Percentiles rank a stretch among this genome's conserved stretches.
These are phyloP conservation scores for Entomortierella lignicola DNA, from an alignment of 192 early-diverging fungal species.

Conservation along the genomic window DNA sequence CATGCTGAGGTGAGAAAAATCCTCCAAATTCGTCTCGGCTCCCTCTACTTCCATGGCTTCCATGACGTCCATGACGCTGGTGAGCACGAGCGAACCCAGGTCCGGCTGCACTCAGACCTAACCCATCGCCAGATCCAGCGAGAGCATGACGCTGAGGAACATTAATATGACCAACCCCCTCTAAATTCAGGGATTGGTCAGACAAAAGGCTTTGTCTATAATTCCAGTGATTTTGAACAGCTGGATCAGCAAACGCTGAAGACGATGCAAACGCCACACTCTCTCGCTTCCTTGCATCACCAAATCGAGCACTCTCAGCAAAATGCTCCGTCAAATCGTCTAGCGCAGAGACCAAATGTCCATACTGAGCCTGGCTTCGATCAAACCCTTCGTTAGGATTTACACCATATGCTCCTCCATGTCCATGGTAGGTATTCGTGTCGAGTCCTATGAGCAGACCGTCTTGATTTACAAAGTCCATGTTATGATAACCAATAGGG, in stretches of 20 bases:
- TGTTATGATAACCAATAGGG: background rate
- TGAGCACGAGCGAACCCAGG: slow-evolving; percentile 26
- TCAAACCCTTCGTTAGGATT: slow-evolving; percentile 7
- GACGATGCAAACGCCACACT: slow-evolving; percentile 5
- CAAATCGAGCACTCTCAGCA: slow-evolving; percentile 42
- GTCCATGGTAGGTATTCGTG: slow-evolving; percentile 5
- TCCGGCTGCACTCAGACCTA: slow-evolving; percentile 7
- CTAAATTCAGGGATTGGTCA: slow-evolving; percentile 7
- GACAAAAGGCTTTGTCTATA: slow-evolving; percentile 19
- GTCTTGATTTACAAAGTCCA: slow-evolving; percentile 47
- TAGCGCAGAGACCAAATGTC: slow-evolving; percentile 40
- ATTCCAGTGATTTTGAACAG: slow-evolving; percentile 24
- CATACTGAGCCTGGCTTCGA: slow-evolving; percentile 40
- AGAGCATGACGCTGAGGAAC: background rate
- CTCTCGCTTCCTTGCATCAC: slow-evolving; percentile 38
- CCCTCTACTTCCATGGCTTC: slow-evolving; percentile 46
- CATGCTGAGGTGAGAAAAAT: slow-evolving; percentile 39
- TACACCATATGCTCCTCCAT: slow-evolving; percentile 8
- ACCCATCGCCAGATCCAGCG: background rate
- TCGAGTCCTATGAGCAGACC: slow-evolving; percentile 40
- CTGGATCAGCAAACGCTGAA: background rate
- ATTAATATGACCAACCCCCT: background rate
- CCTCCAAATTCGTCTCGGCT: slow-evolving; percentile 54
- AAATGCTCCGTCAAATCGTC: slow-evolving; percentile 50
- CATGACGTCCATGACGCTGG: slow-evolving; percentile 41